Evolutionary conservation across 495 filamentous ascomycete genomes (phyloP), one percentile per base, ranked within the genome.

Genomic region (Penicillium chermesinum): DNA sequence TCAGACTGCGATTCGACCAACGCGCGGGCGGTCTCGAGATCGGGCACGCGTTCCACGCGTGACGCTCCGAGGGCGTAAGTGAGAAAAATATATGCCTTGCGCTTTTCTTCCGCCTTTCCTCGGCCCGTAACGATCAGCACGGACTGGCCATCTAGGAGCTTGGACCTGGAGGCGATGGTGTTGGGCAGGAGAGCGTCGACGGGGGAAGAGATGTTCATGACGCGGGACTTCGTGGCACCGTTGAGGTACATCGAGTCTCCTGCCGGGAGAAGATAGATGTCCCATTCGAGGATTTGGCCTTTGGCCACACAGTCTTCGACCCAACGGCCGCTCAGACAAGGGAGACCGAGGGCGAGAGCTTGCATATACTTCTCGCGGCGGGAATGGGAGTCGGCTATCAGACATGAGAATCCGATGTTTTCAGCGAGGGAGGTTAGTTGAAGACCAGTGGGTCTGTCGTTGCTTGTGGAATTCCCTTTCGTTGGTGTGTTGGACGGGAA

Each of bases 341-440:
- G 94, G 1, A 98, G 62, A 3, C 88, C 88, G 3, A 98, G 78
- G 7, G 94, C 91, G 10, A 98, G 81, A 0, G 93, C 93, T 63
- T 97, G 91, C 76, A 98, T 86, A 65, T 93, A 96, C 53, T 98
- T 98, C 30, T 83, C 80, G 46, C 86, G 85, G n/a, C 93, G 83
- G 10, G 86, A 94, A 64, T 96, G 84, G 20, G 79, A 78, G 62
- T 96, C 87, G 0, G 93, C 84, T 50, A 98, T 89, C 14, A 97
- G 69, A 17, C 86, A 88, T 1, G 83, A 77, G 63, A 98, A 97
- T 3, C 89, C 88, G 0, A 85, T 66, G 9, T 72, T 61, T 14
- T 72, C 62, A 20, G 81, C 78, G 10, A 66, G 63, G 0, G 66
- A 34, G 1, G 69, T 81, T 17, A 86, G 64, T 2, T 61, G 55